Percentiles rank a stretch among this genome's conserved stretches.
These are phyloP conservation scores for Coemansia sp. DNA, from an alignment of 192 early-diverging fungal species.

Conservation along the genomic window DNA sequence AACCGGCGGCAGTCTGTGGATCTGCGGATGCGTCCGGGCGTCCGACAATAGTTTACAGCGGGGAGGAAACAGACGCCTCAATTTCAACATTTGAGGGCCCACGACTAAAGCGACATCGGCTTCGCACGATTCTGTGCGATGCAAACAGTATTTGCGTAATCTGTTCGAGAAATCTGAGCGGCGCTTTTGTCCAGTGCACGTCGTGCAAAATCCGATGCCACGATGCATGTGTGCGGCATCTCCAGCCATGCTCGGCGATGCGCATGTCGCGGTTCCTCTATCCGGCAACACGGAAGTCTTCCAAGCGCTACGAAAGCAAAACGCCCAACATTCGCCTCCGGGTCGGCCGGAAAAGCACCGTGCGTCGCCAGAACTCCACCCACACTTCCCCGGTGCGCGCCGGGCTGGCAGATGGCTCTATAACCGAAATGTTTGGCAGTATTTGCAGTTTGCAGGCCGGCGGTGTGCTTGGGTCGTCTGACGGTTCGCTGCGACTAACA, in stretches of 20 bases:
- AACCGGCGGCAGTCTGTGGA: background rate
- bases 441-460: conserved; percentile 11
- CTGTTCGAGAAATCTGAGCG: conserved; percentile 31
- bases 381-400: conserved; percentile 1
- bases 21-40: background rate
- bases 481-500: conserved; percentile 28
- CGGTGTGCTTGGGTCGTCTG: conserved; percentile 36
- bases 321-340: conserved; percentile 48
- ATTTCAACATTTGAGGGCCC: conserved; percentile 53
- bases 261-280: conserved; percentile 54
- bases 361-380: conserved; percentile 17
- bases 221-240: conserved; percentile 36
- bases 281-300: conserved; percentile 52
- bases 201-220: conserved; percentile 55
- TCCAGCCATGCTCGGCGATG: conserved; percentile 45
- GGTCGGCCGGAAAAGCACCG: conserved; percentile 18
- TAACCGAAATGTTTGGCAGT: conserved; percentile 17
- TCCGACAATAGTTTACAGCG: conserved; percentile 10
- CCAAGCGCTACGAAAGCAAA: conserved; percentile 52
- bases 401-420: background rate
- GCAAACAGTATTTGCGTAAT: conserved; percentile 32
- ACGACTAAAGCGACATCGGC: conserved; percentile 47
- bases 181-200: conserved; percentile 49
- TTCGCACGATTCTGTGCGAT: conserved; percentile 51
- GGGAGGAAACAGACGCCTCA: conserved; percentile 48